Conservation (phyloP, 352 stramenopile species). For the Pythium monospermum region DNA sequence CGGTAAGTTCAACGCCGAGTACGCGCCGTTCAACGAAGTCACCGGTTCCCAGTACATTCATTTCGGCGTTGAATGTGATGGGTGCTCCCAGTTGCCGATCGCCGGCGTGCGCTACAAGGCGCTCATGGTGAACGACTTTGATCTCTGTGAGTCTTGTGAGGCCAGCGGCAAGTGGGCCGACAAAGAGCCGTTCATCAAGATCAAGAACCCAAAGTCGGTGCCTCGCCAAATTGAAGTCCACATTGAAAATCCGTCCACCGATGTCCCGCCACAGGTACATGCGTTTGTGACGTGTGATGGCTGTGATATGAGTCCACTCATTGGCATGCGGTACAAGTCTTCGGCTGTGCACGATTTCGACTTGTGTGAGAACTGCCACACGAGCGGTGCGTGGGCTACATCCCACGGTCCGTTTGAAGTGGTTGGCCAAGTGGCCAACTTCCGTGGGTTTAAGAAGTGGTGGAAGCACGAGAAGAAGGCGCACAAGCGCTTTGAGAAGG, state of each 20-base stretch:
- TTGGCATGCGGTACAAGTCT: conserved; percentile 78
- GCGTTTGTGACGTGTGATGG: conserved; percentile 27
- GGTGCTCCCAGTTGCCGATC: conserved; percentile 59
- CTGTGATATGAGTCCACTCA: conserved; percentile 44
- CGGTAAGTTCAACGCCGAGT: conserved; percentile 4
- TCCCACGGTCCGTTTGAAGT: conserved; percentile 46
- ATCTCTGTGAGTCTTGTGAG: conserved; percentile 57
- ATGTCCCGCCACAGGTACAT: conserved; percentile 2
- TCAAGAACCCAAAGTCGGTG: conserved; percentile 33
- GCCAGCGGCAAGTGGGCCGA: conserved; percentile 17
- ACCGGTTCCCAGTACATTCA: conserved; percentile 22
- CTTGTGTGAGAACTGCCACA: conserved; percentile 61
- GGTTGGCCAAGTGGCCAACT: conserved; percentile 20
- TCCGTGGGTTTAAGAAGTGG: conserved; percentile 24
- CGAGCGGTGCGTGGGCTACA: conserved; percentile 34
- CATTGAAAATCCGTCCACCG: conserved; percentile 8
- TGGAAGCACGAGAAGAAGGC: conserved; percentile 25
- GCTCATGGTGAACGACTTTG: conserved; percentile 49
- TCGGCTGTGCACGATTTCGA: conserved; percentile 71
- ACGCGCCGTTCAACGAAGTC: conserved; percentile 19
- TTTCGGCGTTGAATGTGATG: conserved; percentile 39
- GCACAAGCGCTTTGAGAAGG: conserved; percentile 15
- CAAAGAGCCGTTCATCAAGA: conserved; percentile 52
- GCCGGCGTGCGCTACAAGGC: conserved; percentile 66
- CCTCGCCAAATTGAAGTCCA: conserved; percentile 15